phyloP scores from a whole-genome alignment of 306 rosid genomes.

The Vigna trinervia region DNA sequence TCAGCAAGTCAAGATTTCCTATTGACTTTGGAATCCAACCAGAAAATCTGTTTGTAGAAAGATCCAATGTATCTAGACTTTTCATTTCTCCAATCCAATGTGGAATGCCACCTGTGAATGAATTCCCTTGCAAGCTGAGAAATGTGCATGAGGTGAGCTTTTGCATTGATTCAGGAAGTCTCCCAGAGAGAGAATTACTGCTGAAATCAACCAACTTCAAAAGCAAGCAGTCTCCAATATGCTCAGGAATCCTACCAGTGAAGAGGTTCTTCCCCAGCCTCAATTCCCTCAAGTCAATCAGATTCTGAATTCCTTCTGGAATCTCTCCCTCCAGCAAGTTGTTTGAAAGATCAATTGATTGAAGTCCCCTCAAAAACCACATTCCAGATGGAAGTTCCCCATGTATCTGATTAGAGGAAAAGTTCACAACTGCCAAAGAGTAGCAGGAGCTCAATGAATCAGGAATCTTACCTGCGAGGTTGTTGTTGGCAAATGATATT shows the following conservation, averaged over 20 bases:
- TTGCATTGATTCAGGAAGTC: constrained; percentile 72
- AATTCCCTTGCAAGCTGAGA: constrained; percentile 73
- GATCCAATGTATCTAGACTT: constrained; percentile 67
- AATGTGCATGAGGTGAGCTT: constrained; percentile 69
- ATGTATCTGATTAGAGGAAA: constrained; percentile 68
- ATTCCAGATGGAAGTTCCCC: constrained; percentile 75
- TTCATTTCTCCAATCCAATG: constrained; percentile 86
- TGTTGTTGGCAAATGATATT: constrained; percentile 74
- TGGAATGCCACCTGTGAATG: constrained; percentile 67
- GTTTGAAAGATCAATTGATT: constrained; percentile 74
- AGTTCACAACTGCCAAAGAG: constrained; percentile 62
- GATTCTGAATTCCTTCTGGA: constrained; percentile 68
- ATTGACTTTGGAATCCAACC: constrained; percentile 80
- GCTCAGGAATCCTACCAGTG: constrained; percentile 68
- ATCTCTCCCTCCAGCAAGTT: constrained; percentile 79
- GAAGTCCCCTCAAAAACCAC: constrained; percentile 80
- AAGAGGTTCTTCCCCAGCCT: constrained; percentile 65
- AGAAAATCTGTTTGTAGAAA: constrained; percentile 70
- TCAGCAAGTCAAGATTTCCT: constrained; percentile 67
- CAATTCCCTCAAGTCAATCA: constrained; percentile 67
- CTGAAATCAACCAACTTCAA: constrained; percentile 75
- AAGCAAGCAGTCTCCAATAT: constrained; percentile 70
- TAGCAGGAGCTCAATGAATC: constrained; percentile 74
- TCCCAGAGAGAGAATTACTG: constrained; percentile 69
- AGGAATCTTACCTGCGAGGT: constrained; percentile 75